Evolutionary conservation across 2,329 filamentous ascomycete genomes (phyloP).

Genomic region (Huntiella omanensis): DNA sequence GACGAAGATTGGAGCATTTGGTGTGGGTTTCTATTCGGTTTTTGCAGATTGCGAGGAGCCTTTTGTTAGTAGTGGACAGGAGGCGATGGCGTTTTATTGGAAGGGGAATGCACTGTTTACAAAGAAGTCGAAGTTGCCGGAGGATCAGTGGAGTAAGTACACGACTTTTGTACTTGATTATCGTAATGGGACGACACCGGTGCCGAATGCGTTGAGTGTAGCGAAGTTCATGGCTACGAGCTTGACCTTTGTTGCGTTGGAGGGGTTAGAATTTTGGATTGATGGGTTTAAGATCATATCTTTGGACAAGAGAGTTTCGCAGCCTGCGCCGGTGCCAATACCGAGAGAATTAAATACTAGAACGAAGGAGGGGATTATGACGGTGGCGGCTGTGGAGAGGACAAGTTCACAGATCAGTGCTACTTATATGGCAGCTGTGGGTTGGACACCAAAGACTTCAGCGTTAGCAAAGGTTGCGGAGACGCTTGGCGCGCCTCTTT

Average conservation of each 20-base stretch:
- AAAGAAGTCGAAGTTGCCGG: slow-evolving; percentile 56
- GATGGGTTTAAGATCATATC: slow-evolving; percentile 69
- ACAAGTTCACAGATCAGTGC: slow-evolving; percentile 88
- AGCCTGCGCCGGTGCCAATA: slow-evolving; percentile 50
- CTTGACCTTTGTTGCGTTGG: slow-evolving; percentile 80
- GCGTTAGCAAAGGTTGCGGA: slow-evolving; percentile 25
- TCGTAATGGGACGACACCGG: slow-evolving; percentile 66
- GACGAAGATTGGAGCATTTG: slow-evolving; percentile 96
- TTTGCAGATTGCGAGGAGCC: slow-evolving; percentile 97
- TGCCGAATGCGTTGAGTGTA: slow-evolving; percentile 71
- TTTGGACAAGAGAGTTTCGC: slow-evolving; percentile 70
- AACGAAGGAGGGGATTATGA: slow-evolving; percentile 81
- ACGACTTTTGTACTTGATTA: slow-evolving; percentile 95
- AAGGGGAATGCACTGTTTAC: slow-evolving; percentile 97
- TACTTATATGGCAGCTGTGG: slow-evolving; percentile 68
- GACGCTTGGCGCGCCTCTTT: slow-evolving; percentile 27
- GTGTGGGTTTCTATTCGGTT: slow-evolving; percentile 95
- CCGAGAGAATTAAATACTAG: slow-evolving; percentile 63
- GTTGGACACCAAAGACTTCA: slow-evolving; percentile 49
- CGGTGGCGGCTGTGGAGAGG: slow-evolving; percentile 57
- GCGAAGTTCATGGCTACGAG: slow-evolving; percentile 89
- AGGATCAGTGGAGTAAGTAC: slow-evolving; percentile 44
- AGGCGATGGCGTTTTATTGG: slow-evolving; percentile 99
- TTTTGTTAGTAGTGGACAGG: slow-evolving; percentile 78
- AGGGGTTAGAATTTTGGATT: slow-evolving; percentile 75